Conservation (phyloP, 352 stramenopile genomes). For the Blastocystis sp. region DNA sequence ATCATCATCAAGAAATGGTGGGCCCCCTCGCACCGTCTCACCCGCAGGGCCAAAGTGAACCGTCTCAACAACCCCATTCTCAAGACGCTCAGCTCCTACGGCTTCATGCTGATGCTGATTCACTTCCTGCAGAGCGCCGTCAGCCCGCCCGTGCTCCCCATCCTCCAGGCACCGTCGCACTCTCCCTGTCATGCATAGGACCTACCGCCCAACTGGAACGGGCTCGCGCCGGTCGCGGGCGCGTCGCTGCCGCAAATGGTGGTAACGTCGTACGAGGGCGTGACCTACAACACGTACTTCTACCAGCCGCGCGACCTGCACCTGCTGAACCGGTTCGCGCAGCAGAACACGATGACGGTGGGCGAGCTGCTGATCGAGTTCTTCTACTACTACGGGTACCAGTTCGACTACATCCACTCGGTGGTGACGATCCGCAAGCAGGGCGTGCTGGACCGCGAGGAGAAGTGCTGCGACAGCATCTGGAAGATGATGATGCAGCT, state of each 20-base stretch:
- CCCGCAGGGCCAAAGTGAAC: conserved; percentile 82
- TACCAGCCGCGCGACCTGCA: conserved; percentile 66
- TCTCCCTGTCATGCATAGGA: conserved; percentile 6
- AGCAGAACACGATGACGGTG: conserved; percentile 73
- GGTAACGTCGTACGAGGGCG: conserved; percentile 67
- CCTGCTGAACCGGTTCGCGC: conserved; percentile 48
- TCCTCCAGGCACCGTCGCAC: conserved; percentile 80
- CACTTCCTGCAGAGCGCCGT: conserved; percentile 86
- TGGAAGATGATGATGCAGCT: conserved; percentile 73
- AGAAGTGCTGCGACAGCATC: conserved; percentile 69
- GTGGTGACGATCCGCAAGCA: conserved; percentile 87
- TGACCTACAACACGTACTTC: conserved; percentile 71
- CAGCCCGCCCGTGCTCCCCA: conserved; percentile 84
- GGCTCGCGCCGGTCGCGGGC: background rate
- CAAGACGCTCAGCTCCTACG: conserved; percentile 93
- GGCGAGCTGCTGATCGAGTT: conserved; percentile 85
- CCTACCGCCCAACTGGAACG: conserved; percentile 70
- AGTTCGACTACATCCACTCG: conserved; percentile 88
- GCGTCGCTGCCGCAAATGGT: conserved; percentile 50
- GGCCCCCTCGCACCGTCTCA: background rate
- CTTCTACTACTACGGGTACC: conserved; percentile 90
- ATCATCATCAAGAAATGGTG: conserved; percentile 92
- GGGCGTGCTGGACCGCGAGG: conserved; percentile 70
- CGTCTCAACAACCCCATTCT: conserved; percentile 92
- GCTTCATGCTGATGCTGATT: conserved; percentile 91